These are phyloP conservation scores for Fragilariopsis cylindrus DNA, from an alignment of 108 stramenopile genomes.

Conservation along the genomic window DNA sequence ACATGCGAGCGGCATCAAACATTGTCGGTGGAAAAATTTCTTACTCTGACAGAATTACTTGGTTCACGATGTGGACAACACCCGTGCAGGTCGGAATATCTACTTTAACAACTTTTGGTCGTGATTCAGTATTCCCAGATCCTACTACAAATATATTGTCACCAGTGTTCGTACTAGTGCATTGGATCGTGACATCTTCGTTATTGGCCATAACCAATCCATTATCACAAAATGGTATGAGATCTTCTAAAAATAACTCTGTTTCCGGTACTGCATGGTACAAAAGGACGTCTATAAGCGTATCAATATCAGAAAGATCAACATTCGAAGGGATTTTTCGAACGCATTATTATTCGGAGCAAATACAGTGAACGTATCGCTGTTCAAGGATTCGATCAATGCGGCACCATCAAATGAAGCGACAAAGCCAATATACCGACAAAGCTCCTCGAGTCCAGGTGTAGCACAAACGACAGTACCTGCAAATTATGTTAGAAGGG, in stretches of 20 bases:
- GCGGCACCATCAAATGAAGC: neutral
- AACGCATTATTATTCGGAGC: slow-evolving; percentile 1
- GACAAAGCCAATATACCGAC: neutral
- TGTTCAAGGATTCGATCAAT: neutral
- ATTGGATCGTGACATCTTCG: neutral
- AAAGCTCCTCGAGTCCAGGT: neutral
- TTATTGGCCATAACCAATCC: neutral
- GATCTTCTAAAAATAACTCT: neutral
- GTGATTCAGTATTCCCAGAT: neutral
- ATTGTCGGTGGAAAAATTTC: neutral
- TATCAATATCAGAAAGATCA: neutral
- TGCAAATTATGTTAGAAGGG: too few relatives aligned
- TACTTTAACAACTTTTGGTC: neutral
- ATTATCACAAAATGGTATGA: neutral
- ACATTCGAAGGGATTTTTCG: neutral
- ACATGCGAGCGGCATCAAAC: too few relatives aligned
- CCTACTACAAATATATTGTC: neutral
- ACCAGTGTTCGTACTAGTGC: neutral
- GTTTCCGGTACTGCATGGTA: neutral
- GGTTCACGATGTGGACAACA: neutral
- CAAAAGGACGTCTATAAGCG: neutral
- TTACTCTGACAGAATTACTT: neutral
- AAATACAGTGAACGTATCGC: neutral
- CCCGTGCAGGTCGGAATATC: neutral
- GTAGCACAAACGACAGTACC: neutral